Percentiles rank a stretch among this genome's conserved stretches.
Conservation (phyloP, 2,329 filamentous ascomycete species). For the Diaporthe ampelina region DNA sequence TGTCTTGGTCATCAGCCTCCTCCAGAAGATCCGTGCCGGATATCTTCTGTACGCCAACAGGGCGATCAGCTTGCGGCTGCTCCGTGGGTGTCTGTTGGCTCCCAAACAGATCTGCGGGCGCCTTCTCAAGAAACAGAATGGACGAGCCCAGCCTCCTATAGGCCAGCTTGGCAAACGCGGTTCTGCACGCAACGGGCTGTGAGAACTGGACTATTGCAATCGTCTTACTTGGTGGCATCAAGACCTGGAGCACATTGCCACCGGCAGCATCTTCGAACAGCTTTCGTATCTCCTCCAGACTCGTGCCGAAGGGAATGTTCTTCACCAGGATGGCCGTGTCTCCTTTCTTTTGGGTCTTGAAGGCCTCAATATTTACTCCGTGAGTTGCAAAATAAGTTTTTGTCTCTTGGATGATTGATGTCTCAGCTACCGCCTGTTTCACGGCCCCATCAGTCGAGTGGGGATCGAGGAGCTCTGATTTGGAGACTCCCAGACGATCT, state of each 20-base stretch:
- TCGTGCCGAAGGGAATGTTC: constrained; percentile 91
- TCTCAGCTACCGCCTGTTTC: constrained; percentile 97
- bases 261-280: constrained; percentile 81
- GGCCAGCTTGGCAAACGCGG: constrained; percentile 86
- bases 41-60: constrained; percentile 69
- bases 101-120: constrained; percentile 84
- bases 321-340: constrained; percentile 93
- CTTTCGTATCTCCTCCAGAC: constrained; percentile 80
- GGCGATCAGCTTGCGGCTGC: constrained; percentile 52
- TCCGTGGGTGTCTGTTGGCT: constrained; percentile 47
- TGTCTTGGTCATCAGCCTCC: constrained; percentile 64
- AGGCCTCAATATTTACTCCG: constrained; percentile 91
- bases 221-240: constrained; percentile 94
- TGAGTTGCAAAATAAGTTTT: constrained; percentile 91
- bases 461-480: constrained; percentile 94
- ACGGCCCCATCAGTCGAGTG: constrained; percentile 94
- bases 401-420: constrained; percentile 94
- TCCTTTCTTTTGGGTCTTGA: constrained; percentile 86
- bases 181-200: constrained; percentile 82
- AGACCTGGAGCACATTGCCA: constrained; percentile 82
- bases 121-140: constrained; percentile 93
- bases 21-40: constrained; percentile 79
- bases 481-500: constrained; percentile 87
- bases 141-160: constrained; percentile 94
- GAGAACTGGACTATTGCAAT: constrained; percentile 94